Evolutionary conservation across 805 yeast species (phyloP), one percentile per base, ranked within the genome.

Genomic region (Torulaspora delbrueckii): DNA sequence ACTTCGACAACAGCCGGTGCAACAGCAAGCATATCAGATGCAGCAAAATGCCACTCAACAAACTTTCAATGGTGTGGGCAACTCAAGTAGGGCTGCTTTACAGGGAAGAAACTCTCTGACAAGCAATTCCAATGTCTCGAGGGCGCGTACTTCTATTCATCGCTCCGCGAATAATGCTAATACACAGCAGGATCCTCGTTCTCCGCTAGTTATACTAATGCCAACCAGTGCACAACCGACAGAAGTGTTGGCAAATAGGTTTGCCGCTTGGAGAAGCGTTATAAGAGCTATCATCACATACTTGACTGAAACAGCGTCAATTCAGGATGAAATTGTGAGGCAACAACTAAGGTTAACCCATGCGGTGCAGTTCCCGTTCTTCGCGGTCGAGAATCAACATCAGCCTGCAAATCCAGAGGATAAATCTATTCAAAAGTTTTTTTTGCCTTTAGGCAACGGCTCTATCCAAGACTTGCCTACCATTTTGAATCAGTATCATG

Each of bases 281-380:
- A 81, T 89, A 46, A 79, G 81, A 50, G 83, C 91, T 28, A 68
- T 91, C 45, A 74, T 86, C 16, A 78, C 75, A 38, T 91, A 91
- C 60, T 72, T 91, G 51, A 78, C 77, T 50, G 96, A 89, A 58
- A 82, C 81, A 32, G 88, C 87, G 8, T 76, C 85, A 10, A 90
- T 86, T 46, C 93, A 89, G 62, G 96, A 90, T 64, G 96, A 90
- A 60, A 77, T 87, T 13, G 81, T 86, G 28, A 78, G 96, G 48
- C 95, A 87, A 58, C 93, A 87, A 54, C 67, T 82, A 41, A 71
- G 96, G 41, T 73, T 89, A 37, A 86, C 87, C 49, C 90, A 87
- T 62, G 88, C 95, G 8, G 82, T 86, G 14, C 70, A 71, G 47
- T 71, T 70, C 55, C 69, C 73, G 12, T 59, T 65, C 32, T 65